Base-by-base conservation (phyloP, 768 basidiomycete species). In the Ramaria sp. region DNA sequence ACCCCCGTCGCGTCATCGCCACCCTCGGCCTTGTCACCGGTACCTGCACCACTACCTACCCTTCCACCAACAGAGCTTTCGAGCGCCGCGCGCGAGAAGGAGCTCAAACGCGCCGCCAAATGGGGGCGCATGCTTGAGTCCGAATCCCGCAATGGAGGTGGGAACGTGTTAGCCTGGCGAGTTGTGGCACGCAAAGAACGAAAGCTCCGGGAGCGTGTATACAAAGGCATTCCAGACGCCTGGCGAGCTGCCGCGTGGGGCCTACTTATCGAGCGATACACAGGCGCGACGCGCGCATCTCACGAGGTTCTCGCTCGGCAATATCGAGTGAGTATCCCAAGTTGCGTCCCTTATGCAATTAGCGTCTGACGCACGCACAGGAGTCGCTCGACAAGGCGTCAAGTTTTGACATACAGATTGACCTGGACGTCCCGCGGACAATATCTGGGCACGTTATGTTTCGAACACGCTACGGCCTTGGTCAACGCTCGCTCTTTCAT, bases 201-300 rank as follows among this genome's bases (percentile, higher is more conserved):
- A 64, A 93, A 88, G 69, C 75, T 88, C 19, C 78, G 86, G 33
- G 71, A 79, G 61, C 78, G 95, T 31, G 81, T 85, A 53, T 97
- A 90, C 76, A 99, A 99, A 67, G 96, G 96, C 56, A 84, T 98
- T 31, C 96, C 96, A 1, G 95, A 98, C 70, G 80, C 93, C 50
- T 99, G 96, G 96, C 78, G 96, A 42, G 75, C 80, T 51, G 95
- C 91, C 4, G 91, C 84, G 0, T 99, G 96, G 96, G 89, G 86
- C 62, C 73, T 88, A 7, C 69, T 97, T 59, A 81, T 91, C 71
- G 78, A 75, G 56, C 66, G 74, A 49, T 80, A 72, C 62, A 57
- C 49, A 4, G 46, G 49, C 51, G 69, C 83, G 53, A 71, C 67
- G 49, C 19, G 54, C 15, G 60, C 58, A 33, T 52, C 51, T 11